Percentiles rank a stretch among this genome's conserved stretches.
Evolutionary conservation across 768 basidiomycete species (phyloP).

Genomic region (Amanita pseudoporphyria): DNA sequence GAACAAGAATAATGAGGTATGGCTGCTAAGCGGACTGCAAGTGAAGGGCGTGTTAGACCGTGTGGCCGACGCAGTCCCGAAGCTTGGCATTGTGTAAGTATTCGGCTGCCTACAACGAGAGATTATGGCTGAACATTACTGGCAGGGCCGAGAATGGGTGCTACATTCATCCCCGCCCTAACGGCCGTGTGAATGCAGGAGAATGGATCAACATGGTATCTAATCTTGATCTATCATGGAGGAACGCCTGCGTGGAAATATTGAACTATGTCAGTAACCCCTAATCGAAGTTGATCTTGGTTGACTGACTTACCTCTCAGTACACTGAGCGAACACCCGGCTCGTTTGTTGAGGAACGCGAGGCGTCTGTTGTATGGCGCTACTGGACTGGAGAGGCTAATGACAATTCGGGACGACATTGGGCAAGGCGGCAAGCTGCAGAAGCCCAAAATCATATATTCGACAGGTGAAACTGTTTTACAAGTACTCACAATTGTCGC

Average conservation of each 20-base stretch:
- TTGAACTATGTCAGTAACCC: slow-evolving; percentile 60
- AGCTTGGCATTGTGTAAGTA: slow-evolving; percentile 67
- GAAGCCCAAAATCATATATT: slow-evolving; percentile 92
- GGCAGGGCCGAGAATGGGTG: slow-evolving; percentile 80
- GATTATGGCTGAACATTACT: slow-evolving; percentile 1
- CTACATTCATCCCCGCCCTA: slow-evolving; percentile 52
- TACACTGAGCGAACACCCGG: slow-evolving; percentile 86
- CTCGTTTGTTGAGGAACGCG: slow-evolving; percentile 75
- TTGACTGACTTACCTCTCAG: slow-evolving; percentile 26
- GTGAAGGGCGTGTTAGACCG: slow-evolving; percentile 54
- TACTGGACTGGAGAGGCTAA: slow-evolving; percentile 56
- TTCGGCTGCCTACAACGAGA: slow-evolving; percentile 1
- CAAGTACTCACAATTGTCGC: not conserved
- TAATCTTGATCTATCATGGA: slow-evolving; percentile 76
- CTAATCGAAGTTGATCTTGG: not conserved
- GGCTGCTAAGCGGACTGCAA: slow-evolving; percentile 71
- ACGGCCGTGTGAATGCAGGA: slow-evolving; percentile 13
- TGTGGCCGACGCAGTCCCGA: slow-evolving; percentile 49
- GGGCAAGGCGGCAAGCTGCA: slow-evolving; percentile 81
- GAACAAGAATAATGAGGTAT: slow-evolving; percentile 67
- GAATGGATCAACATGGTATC: slow-evolving; percentile 78
- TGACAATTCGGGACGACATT: slow-evolving; percentile 53
- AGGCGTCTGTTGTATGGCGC: slow-evolving; percentile 77
- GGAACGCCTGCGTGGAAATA: slow-evolving; percentile 71
- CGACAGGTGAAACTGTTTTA: slow-evolving; percentile 38